Percentiles rank a stretch among this genome's conserved stretches.
Conservation (phyloP, 345 rosid species). For the Hibiscus trionum region DNA sequence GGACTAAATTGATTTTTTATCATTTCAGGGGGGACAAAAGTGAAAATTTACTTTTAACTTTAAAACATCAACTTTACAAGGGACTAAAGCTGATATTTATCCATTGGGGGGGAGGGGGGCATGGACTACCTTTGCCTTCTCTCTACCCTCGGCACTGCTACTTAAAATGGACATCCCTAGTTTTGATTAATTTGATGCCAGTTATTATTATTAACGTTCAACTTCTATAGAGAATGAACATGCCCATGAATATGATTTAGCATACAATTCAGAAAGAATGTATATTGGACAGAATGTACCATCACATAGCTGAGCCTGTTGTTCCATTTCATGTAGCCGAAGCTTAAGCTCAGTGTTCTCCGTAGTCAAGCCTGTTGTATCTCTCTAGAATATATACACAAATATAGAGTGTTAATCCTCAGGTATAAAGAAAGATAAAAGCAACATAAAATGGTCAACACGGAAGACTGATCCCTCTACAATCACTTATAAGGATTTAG, state of each 20-base stretch:
- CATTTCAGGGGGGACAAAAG: too few species aligned
- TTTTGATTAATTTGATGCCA: neutral
- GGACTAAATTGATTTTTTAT: too few species aligned
- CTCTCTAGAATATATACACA: neutral
- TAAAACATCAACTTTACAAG: too few species aligned
- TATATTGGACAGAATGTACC: neutral
- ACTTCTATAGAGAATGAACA: neutral
- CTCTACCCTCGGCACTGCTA: neutral
- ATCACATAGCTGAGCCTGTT: neutral
- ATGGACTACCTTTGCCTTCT: too few species aligned
- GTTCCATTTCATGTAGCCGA: neutral
- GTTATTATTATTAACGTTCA: neutral
- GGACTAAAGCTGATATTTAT: too few species aligned
- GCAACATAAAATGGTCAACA: too few species aligned
- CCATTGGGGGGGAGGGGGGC: too few species aligned
- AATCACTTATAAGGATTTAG: too few species aligned
- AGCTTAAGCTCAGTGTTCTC: neutral
- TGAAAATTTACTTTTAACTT: too few species aligned
- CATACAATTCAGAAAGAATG: neutral
- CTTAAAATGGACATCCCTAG: neutral
- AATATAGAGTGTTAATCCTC: too few species aligned
- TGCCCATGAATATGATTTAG: neutral
- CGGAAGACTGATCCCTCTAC: too few species aligned
- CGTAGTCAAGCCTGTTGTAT: neutral
- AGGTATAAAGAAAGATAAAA: too few species aligned